These are phyloP conservation scores for Juglanconis sp. DNA, from an alignment of 2,329 filamentous ascomycete species.

Conservation along the genomic window DNA sequence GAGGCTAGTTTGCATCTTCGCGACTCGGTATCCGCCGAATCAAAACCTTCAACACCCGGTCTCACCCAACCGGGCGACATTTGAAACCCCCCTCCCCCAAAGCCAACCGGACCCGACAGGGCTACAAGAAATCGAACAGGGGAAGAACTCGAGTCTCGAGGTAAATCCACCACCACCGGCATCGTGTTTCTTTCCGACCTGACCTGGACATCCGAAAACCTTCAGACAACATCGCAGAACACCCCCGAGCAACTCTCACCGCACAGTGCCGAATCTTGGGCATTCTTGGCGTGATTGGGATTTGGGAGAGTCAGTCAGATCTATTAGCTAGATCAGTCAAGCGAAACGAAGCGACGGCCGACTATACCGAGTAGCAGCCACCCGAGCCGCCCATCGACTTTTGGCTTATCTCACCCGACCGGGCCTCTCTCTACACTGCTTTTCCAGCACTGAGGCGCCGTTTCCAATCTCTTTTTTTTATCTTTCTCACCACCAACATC, in stretches of 20 bases:
- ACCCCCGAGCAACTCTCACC: background rate
- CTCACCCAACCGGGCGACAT: constrained; percentile 16
- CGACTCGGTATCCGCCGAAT: constrained; percentile 11
- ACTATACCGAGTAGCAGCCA: constrained; percentile 14
- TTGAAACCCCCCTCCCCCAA: constrained; percentile 9
- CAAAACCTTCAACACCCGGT: constrained; percentile 14
- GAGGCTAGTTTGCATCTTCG: constrained; percentile 11
- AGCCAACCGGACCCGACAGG: constrained; percentile 6
- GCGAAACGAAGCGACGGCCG: constrained; percentile 14
- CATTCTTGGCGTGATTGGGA: background rate
- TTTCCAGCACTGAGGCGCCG: background rate
- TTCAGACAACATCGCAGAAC: background rate
- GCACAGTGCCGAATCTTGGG: background rate
- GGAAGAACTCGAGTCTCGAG: constrained; percentile 14
- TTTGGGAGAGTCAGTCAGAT: constrained; percentile 1
- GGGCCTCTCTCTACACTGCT: constrained; percentile 1
- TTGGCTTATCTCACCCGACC: constrained; percentile 15
- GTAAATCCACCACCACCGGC: background rate
- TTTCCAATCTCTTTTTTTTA: background rate
- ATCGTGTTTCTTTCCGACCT: background rate
- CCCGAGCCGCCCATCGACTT: constrained; percentile 13
- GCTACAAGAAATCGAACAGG: constrained; percentile 9
- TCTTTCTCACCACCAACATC: background rate
- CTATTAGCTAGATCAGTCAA: constrained; percentile 13
- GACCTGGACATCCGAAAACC: background rate